Evolutionary conservation across 2,329 filamentous ascomycete species (phyloP).

Genomic region (Colletotrichum incanum): DNA sequence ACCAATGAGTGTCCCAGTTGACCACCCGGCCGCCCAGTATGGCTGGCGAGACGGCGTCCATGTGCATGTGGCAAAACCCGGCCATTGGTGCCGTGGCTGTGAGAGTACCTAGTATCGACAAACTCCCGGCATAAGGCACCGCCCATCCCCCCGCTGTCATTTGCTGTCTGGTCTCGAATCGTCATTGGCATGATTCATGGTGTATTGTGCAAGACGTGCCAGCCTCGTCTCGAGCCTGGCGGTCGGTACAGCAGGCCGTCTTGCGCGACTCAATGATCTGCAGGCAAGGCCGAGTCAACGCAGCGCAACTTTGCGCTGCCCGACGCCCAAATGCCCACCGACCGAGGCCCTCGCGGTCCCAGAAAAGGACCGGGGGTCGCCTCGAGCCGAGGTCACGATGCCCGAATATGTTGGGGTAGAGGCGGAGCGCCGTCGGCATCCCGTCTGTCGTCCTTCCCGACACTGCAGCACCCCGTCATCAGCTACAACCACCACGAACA

Average conservation of each 20-base stretch:
- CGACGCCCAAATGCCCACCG: neutral
- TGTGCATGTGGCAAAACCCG: neutral
- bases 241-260: neutral
- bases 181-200: no score
- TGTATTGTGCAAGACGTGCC: no score
- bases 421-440: neutral
- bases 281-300: neutral
- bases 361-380: neutral
- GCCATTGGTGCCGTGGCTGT: no score
- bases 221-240: neutral
- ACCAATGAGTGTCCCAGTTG: no score
- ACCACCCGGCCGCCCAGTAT: no score
- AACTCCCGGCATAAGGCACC: no score
- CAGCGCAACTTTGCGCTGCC: neutral
- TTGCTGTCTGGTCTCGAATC: neutral
- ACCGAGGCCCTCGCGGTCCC: neutral
- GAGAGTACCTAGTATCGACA: no score
- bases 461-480: neutral
- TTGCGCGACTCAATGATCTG: neutral
- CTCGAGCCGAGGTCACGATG: conserved; percentile 2
- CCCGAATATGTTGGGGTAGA: no score
- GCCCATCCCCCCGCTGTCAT: neutral
- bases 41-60: neutral
- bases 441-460: neutral
- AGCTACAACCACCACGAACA: neutral